phyloP scores from a whole-genome alignment of 164 flowering plant species.

The Akebia trifoliata region DNA sequence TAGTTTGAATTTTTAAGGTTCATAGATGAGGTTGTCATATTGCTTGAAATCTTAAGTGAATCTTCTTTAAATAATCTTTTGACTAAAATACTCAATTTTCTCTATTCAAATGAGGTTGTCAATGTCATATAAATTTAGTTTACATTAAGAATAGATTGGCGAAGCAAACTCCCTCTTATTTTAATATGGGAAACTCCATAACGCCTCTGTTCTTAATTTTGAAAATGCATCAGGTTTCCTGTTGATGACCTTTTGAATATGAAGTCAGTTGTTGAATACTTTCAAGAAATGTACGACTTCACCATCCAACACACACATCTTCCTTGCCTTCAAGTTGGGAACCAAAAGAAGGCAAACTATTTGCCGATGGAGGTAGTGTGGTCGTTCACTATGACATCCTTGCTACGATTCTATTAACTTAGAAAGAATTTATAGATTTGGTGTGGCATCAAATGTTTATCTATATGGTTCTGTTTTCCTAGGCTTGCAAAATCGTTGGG shows the following conservation, averaged over 20 bases:
- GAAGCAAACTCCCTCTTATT: neutral
- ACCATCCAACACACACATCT: slow-evolving; percentile 22
- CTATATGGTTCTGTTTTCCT: slow-evolving; percentile 15
- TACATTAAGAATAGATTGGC: no score
- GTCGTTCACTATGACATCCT: neutral
- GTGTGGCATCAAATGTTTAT: neutral
- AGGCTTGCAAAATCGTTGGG: slow-evolving; percentile 85
- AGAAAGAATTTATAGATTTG: neutral
- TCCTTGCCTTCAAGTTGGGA: slow-evolving; percentile 26
- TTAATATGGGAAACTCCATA: neutral
- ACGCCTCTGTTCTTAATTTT: neutral
- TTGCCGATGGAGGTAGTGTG: slow-evolving; percentile 66
- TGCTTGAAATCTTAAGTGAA: no score
- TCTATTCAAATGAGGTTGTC: no score
- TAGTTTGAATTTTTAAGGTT: no score
- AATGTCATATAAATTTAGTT: no score
- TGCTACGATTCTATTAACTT: neutral
- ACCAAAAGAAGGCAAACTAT: slow-evolving; percentile 61
- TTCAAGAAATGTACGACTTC: slow-evolving; percentile 23
- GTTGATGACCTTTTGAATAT: slow-evolving; percentile 20
- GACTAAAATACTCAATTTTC: no score
- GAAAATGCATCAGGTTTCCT: slow-evolving; percentile 14
- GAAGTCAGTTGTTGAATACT: slow-evolving; percentile 25
- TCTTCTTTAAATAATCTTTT: no score
- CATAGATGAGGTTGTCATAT: no score